Evolutionary conservation across 2,329 filamentous ascomycete genomes (phyloP).

Genomic region (Emergomyces africanus): DNA sequence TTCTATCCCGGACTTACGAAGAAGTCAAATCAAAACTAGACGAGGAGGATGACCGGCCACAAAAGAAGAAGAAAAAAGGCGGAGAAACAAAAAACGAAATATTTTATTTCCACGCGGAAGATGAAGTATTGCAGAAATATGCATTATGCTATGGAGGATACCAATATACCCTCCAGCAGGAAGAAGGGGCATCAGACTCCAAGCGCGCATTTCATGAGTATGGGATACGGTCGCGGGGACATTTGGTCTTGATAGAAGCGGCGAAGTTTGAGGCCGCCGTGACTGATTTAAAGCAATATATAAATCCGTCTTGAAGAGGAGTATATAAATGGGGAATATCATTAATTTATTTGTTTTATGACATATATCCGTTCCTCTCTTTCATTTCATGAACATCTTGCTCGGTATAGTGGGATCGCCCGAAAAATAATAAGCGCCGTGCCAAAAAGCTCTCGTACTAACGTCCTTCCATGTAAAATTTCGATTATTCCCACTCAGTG

Average conservation of each 20-base stretch:
- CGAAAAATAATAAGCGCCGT: background rate
- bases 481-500: constrained; percentile 31
- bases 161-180: constrained; percentile 63
- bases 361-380: background rate
- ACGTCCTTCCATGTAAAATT: constrained; percentile 7
- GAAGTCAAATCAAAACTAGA: constrained; percentile 76
- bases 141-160: constrained; percentile 58
- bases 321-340: background rate
- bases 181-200: constrained; percentile 72
- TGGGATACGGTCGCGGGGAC: constrained; percentile 72
- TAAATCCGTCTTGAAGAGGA: constrained; percentile 39
- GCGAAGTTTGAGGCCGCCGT: constrained; percentile 63
- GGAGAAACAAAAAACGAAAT: constrained; percentile 39
- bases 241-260: constrained; percentile 77
- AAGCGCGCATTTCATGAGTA: constrained; percentile 91
- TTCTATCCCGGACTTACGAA: constrained; percentile 83
- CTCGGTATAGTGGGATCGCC: constrained; percentile 1
- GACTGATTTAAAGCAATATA: constrained; percentile 61
- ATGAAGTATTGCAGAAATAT: constrained; percentile 73
- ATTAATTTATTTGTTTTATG: constrained; percentile 9
- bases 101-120: constrained; percentile 93
- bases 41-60: constrained; percentile 46
- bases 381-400: constrained; percentile 1
- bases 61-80: constrained; percentile 55
- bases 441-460: background rate